phyloP scores from a whole-genome alignment of 192 early-diverging fungal species.

The Radiomyces spectabilis region DNA sequence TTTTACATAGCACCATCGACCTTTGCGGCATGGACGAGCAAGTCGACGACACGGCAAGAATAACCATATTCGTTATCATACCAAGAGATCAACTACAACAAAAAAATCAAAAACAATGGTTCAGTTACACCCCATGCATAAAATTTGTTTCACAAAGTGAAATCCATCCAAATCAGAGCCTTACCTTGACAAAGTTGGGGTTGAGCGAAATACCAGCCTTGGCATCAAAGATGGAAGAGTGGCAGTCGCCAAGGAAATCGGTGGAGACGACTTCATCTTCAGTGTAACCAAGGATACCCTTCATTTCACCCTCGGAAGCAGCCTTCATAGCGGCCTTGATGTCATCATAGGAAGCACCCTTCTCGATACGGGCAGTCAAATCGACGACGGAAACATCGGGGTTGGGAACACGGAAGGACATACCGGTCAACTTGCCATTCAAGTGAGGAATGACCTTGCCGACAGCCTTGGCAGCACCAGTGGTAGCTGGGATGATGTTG shows the following conservation, averaged over 20 bases:
- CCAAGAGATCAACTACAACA: neutral
- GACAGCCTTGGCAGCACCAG: constrained; percentile 98
- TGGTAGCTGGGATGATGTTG: constrained; percentile 97
- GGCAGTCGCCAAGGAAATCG: constrained; percentile 89
- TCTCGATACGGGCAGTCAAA: constrained; percentile 86
- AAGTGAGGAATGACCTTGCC: constrained; percentile 93
- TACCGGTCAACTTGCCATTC: constrained; percentile 95
- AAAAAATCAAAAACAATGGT: neutral
- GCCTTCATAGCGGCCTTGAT: constrained; percentile 86
- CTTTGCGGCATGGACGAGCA: neutral
- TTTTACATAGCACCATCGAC: constrained; percentile 3
- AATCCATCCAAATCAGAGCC: neutral
- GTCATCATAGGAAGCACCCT: constrained; percentile 85
- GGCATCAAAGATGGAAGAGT: constrained; percentile 92
- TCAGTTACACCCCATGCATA: neutral
- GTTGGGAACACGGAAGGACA: constrained; percentile 96
- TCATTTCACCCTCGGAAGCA: constrained; percentile 64
- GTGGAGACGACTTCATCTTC: constrained; percentile 92
- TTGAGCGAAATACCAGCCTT: constrained; percentile 93
- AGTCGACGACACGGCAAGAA: neutral
- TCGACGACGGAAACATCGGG: constrained; percentile 97
- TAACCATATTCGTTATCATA: constrained; percentile 4
- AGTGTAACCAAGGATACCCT: constrained; percentile 91
- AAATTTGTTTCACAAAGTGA: neutral
- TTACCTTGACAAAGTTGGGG: constrained; percentile 88